phyloP scores from a whole-genome alignment of 371 early-diverging fungal species.

The Mortierella sp. region DNA sequence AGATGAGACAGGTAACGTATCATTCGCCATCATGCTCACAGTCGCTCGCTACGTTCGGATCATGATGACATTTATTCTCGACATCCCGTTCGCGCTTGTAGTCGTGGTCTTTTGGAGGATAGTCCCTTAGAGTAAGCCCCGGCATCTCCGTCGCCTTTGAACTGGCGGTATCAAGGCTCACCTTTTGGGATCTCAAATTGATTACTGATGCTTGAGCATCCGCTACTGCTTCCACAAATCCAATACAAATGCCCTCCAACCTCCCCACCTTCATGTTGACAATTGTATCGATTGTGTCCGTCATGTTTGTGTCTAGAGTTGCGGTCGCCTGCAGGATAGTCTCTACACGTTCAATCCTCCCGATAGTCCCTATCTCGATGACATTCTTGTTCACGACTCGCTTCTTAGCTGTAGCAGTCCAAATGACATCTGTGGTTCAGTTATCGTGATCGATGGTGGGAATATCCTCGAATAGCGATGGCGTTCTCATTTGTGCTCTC shows the following conservation, averaged over 20 bases:
- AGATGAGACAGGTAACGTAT: slow-evolving; percentile 2
- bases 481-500: slow-evolving; percentile 33
- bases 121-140: slow-evolving; percentile 26
- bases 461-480: slow-evolving; percentile 30
- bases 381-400: slow-evolving; percentile 39
- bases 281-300: slow-evolving; percentile 39
- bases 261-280: slow-evolving; percentile 37
- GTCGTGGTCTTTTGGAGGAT: slow-evolving; percentile 16
- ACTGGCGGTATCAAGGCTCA: slow-evolving; percentile 28
- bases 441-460: slow-evolving; percentile 26
- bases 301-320: slow-evolving; percentile 42
- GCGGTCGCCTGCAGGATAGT: slow-evolving; percentile 36
- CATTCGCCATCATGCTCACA: slow-evolving; percentile 19
- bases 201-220: slow-evolving; percentile 1
- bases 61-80: slow-evolving; percentile 18
- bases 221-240: slow-evolving; percentile 25
- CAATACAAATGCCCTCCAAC: too few relatives aligned
- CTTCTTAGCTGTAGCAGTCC: slow-evolving; percentile 45
- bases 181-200: slow-evolving; percentile 18
- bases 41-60: slow-evolving; percentile 25
- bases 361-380: slow-evolving; percentile 36
- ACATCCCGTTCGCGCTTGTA: slow-evolving; percentile 26
- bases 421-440: slow-evolving; percentile 37
- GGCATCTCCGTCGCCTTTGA: slow-evolving; percentile 38
- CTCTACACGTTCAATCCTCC: slow-evolving; percentile 25